These are phyloP conservation scores for Claviceps monticola DNA, from an alignment of 2,329 filamentous ascomycete species.

Conservation along the genomic window DNA sequence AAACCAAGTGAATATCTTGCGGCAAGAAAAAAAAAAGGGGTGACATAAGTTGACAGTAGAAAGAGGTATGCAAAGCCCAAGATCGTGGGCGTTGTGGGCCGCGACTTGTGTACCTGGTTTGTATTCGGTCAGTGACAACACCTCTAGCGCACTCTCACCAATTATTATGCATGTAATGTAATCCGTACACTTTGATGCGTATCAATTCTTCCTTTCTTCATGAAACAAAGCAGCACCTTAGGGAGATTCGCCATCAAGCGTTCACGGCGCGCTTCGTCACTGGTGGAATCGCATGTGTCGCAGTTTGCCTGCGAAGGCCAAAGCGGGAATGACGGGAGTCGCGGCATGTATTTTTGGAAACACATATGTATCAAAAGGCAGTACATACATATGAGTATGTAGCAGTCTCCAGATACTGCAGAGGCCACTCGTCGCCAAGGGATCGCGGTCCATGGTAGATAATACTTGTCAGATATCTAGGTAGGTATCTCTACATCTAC, in stretches of 20 bases:
- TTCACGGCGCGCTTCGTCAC: neutral
- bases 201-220: neutral
- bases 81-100: conserved; percentile 1
- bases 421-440: no score
- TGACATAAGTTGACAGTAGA: neutral
- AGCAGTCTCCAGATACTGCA: no score
- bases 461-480: no score
- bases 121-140: neutral
- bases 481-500: no score
- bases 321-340: neutral
- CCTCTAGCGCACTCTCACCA: neutral
- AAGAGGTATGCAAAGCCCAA: neutral
- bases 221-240: no score
- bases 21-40: neutral
- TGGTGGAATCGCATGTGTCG: neutral
- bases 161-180: neutral
- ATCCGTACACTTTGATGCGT: neutral
- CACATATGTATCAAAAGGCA: neutral
- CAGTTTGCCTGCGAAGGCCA: neutral
- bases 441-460: no score
- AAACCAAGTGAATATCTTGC: neutral
- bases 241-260: neutral
- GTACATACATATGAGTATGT: neutral
- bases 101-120: neutral
- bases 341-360: neutral